Evolutionary conservation across 2,329 filamentous ascomycete species (phyloP), one percentile per base, ranked within the genome.

Genomic region (Tolypocladium inflatum): DNA sequence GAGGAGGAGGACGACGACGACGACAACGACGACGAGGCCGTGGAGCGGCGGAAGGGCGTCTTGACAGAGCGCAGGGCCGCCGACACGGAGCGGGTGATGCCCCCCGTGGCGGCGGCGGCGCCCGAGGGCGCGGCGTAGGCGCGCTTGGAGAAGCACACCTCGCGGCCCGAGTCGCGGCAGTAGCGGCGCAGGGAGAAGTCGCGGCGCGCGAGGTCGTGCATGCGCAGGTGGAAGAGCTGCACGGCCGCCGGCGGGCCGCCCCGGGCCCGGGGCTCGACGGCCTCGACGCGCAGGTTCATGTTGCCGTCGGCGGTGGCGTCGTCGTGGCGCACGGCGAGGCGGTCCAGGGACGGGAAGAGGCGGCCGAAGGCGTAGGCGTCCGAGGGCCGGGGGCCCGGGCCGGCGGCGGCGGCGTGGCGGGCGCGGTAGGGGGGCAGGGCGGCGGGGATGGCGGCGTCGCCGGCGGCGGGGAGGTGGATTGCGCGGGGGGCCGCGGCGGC

Each of bases 201-300:
- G 55, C 94, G 85, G 64, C 85, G 86, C 67, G 85, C 86, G 57
- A 97, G 77, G 71, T 97, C 91, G 70, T 96, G 87, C 91, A 99
- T 96, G 66, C 91, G 89, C 60, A 97, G 79, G 72, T 99, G 93
- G 74, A 97, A 97, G 54, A 99, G 85, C 70, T 87, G 83, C 13
- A 85, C 74, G 19, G 62, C 55, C n/a, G 58, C 39, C 17, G 57
- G 42, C 3, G n/a, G n/a, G n/a, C n/a, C n/a, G n/a, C 52, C 33
- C 21, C 56, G 55, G 11, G 55, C 52, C 4, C 42, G 83, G 64
- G 85, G 26, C 26, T 26, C 82, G 62, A 89, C 78, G 7, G 90
- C 93, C 70, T 96, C 92, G 59, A 97, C 81, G 38, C 92, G 87
- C 58, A 99, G 80, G 70, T 97, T 97, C 91, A 97, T 95, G 78